These are phyloP conservation scores for Dichomitus squalens DNA, from an alignment of 1,284 basidiomycete genomes.

Conservation along the genomic window DNA sequence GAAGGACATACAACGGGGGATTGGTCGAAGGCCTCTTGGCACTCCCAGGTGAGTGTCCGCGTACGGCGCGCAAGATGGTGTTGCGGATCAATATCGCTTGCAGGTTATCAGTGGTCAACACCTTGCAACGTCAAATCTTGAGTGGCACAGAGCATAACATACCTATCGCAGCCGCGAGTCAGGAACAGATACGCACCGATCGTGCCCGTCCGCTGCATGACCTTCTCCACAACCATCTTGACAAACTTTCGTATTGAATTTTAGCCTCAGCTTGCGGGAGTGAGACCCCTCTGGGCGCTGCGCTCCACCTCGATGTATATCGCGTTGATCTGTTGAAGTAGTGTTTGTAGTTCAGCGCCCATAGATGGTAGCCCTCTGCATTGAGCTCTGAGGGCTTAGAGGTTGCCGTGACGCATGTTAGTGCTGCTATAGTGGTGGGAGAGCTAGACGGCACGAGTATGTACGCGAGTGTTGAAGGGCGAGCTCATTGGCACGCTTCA, in stretches of 20 bases:
- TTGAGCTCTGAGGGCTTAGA: constrained; percentile 37
- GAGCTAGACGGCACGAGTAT: constrained; percentile 23
- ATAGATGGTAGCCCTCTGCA: constrained; percentile 33
- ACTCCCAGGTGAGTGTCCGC: constrained; percentile 6
- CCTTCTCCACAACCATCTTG: constrained; percentile 27
- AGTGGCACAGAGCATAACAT: not conserved
- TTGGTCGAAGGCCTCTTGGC: constrained; percentile 25
- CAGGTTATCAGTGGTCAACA: constrained; percentile 7
- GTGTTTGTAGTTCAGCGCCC: constrained; percentile 29
- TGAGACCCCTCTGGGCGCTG: constrained; percentile 26
- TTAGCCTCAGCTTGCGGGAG: constrained; percentile 30
- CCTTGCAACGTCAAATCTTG: not conserved
- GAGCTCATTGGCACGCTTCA: constrained; percentile 39
- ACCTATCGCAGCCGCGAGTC: constrained; percentile 44
- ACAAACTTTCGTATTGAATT: constrained; percentile 26
- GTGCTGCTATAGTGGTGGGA: not conserved
- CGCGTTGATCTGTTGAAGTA: constrained; percentile 35
- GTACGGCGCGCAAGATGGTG: constrained; percentile 31
- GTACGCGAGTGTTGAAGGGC: constrained; percentile 43
- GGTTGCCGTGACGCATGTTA: constrained; percentile 33
- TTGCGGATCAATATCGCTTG: constrained; percentile 39
- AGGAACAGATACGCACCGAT: constrained; percentile 41
- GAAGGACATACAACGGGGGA: constrained; percentile 40
- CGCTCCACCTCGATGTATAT: constrained; percentile 34
- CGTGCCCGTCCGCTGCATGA: constrained; percentile 21